phyloP scores from a whole-genome alignment of 805 yeast genomes.

The Kuraishia floccosa region DNA sequence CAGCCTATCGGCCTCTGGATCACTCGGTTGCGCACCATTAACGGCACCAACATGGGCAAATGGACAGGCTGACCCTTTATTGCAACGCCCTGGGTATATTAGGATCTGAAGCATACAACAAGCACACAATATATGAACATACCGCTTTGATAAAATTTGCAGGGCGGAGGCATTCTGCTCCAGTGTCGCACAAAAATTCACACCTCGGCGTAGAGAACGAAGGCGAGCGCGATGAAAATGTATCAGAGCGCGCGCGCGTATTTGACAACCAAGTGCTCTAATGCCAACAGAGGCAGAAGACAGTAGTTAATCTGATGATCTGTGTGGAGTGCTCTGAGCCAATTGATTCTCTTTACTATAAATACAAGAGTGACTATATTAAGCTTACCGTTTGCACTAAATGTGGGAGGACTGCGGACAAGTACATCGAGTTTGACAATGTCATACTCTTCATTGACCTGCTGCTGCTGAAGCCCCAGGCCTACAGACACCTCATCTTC shows the following conservation, averaged over 20 bases:
- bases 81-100: conserved; percentile 19
- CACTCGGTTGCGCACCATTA: too few species aligned
- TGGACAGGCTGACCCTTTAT: conserved; percentile 28
- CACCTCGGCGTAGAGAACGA: too few species aligned
- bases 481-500: conserved; percentile 77
- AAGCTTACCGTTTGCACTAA: conserved; percentile 63
- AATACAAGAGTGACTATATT: conserved; percentile 69
- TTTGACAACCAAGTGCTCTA: background rate
- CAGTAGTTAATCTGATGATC: conserved; percentile 38
- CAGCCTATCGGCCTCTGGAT: too few species aligned
- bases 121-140: background rate
- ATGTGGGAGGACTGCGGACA: conserved; percentile 74
- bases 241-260: conserved; percentile 10
- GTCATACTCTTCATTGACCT: conserved; percentile 79
- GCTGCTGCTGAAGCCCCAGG: conserved; percentile 76
- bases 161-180: too few species aligned
- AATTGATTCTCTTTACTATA: conserved; percentile 53
- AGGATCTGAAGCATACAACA: conserved; percentile 1
- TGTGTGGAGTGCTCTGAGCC: conserved; percentile 81
- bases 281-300: background rate
- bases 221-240: too few species aligned
- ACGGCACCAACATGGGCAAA: conserved; percentile 31
- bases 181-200: too few species aligned
- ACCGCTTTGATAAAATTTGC: conserved; percentile 31
- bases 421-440: conserved; percentile 82